These are phyloP conservation scores for Orbilia quercus DNA, from an alignment of 2,329 filamentous ascomycete species.

Conservation along the genomic window DNA sequence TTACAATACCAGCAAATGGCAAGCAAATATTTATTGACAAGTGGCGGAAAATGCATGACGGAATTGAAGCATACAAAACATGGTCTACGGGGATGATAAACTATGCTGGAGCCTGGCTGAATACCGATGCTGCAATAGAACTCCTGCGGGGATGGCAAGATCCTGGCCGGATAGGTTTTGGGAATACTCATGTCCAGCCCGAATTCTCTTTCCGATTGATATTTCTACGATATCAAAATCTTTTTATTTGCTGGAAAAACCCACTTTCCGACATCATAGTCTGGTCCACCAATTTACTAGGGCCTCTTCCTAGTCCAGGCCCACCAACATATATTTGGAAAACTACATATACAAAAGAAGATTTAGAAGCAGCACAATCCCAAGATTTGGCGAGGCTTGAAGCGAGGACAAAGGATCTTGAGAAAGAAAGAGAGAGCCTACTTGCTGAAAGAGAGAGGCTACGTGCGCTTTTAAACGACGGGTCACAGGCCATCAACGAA, in stretches of 20 bases:
- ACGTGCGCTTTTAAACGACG: not conserved
- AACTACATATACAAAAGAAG: not conserved
- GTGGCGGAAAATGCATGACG: not conserved
- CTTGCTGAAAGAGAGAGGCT: not conserved
- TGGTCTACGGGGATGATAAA: not conserved
- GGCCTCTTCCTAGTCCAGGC: conserved; percentile 2
- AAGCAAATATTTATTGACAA: conserved; percentile 6
- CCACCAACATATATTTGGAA: not conserved
- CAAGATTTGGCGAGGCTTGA: not conserved
- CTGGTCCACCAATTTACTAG: conserved; percentile 3
- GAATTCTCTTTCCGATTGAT: not conserved
- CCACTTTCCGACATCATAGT: not conserved
- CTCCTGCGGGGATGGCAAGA: conserved; percentile 1
- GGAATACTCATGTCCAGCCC: conserved; percentile 7
- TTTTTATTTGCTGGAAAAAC: not conserved
- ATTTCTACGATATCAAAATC: conserved; percentile 3
- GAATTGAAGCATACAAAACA: not conserved
- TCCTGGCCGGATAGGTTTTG: conserved; percentile 3
- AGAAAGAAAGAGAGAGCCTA: conserved; percentile 3
- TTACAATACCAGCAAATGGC: conserved; percentile 5
- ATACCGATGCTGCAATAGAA: not conserved
- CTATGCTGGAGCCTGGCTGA: not conserved
- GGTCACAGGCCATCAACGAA: not conserved
- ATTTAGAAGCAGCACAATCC: not conserved
- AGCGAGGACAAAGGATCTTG: not conserved